These are phyloP conservation scores for Scedosporium boydii DNA, from an alignment of 2,329 filamentous ascomycete genomes.

Conservation along the genomic window DNA sequence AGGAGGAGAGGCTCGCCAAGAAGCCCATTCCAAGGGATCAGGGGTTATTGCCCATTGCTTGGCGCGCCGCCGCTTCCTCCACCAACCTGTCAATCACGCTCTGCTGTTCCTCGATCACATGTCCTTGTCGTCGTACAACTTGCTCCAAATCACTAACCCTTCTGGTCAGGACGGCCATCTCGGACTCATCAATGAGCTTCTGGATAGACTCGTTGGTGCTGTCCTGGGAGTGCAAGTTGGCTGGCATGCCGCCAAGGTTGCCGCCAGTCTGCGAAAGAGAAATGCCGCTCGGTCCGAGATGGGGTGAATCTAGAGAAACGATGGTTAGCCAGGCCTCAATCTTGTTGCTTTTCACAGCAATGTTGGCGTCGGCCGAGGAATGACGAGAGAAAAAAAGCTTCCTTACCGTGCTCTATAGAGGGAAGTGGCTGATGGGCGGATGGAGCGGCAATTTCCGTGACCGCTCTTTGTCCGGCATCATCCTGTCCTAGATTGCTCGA, in stretches of 20 bases:
- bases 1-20: too few relatives aligned
- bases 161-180: not conserved
- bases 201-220: not conserved
- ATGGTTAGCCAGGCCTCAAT: too few relatives aligned
- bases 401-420: not conserved
- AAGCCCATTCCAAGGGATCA: too few relatives aligned
- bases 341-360: too few relatives aligned
- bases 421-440: not conserved
- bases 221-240: too few relatives aligned
- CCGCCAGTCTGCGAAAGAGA: too few relatives aligned
- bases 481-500: not conserved
- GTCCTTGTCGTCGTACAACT: not conserved
- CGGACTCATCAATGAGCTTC: not conserved
- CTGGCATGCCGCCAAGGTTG: too few relatives aligned
- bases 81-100: not conserved
- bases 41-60: too few relatives aligned
- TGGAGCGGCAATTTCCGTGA: not conserved
- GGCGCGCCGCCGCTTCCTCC: too few relatives aligned
- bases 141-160: not conserved
- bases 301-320: too few relatives aligned
- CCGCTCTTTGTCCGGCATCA: not conserved
- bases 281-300: too few relatives aligned
- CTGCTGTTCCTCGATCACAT: not conserved
- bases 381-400: not conserved
- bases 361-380: too few relatives aligned